Evolutionary conservation across 148 eudicot species (phyloP).

Genomic region (Nepenthes mirabilis): DNA sequence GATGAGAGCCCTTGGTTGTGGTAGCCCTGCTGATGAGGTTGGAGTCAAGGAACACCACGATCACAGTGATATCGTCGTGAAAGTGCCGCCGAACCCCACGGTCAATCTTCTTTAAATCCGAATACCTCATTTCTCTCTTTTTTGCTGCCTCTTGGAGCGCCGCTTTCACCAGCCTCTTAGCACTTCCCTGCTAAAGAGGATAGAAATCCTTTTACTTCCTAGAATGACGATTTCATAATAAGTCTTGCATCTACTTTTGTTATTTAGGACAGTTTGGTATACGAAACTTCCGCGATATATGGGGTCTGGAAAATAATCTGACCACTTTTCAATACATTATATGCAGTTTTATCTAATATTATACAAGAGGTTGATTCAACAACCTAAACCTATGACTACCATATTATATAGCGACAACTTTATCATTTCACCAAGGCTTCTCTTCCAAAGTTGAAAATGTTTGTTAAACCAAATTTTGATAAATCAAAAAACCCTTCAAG

Average conservation of each 20-base stretch:
- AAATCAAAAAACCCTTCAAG: neutral
- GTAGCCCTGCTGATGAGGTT: conserved; percentile 27
- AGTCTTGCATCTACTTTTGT: too few species aligned
- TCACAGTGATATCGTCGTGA: conserved; percentile 32
- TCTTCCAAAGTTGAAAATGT: too few species aligned
- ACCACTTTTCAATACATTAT: too few species aligned
- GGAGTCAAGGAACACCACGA: conserved; percentile 25
- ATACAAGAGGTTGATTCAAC: too few species aligned
- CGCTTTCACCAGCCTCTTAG: conserved; percentile 32
- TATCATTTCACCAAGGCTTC: too few species aligned
- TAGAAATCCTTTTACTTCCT: neutral
- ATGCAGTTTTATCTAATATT: too few species aligned
- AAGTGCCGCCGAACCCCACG: conserved; percentile 36
- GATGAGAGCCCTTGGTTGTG: conserved; percentile 14
- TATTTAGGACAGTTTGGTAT: too few species aligned
- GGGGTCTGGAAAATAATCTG: too few species aligned
- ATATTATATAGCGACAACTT: too few species aligned
- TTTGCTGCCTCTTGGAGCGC: conserved; percentile 37
- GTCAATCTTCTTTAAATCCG: conserved; percentile 33
- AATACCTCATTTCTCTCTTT: conserved; percentile 39
- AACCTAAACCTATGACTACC: too few species aligned
- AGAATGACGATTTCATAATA: neutral
- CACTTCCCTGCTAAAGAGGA: conserved; percentile 26
- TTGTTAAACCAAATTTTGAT: too few species aligned
- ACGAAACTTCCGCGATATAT: too few species aligned